phyloP scores from a whole-genome alignment of 2,329 filamentous ascomycete genomes.

The Dothideomycetes sp. region DNA sequence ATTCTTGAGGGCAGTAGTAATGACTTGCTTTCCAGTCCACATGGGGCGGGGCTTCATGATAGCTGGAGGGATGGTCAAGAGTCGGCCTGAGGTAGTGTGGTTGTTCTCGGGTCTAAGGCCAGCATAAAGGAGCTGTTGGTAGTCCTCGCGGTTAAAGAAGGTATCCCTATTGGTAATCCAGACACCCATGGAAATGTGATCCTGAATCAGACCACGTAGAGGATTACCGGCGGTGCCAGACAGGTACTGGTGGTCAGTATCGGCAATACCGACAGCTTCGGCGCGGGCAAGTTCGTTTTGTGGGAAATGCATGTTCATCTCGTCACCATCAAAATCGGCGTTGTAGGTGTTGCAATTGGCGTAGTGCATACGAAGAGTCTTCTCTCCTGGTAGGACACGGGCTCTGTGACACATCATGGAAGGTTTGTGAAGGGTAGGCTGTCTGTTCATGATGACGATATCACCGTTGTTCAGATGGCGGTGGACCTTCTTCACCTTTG shows the following conservation, averaged over 20 bases:
- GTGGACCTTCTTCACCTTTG: constrained; percentile 90
- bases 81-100: constrained; percentile 71
- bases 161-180: constrained; percentile 84
- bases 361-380: constrained; percentile 98
- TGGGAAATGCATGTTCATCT: constrained; percentile 99
- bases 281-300: constrained; percentile 91
- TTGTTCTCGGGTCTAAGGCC: constrained; percentile 82
- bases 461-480: constrained; percentile 93
- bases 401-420: constrained; percentile 98
- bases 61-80: constrained; percentile 70
- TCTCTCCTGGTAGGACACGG: constrained; percentile 82
- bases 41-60: constrained; percentile 68
- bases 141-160: constrained; percentile 78
- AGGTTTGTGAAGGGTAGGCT: constrained; percentile 94
- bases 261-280: constrained; percentile 84
- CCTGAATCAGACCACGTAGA: constrained; percentile 89
- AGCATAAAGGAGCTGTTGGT: constrained; percentile 87
- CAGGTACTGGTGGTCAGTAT: constrained; percentile 95
- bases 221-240: constrained; percentile 90
- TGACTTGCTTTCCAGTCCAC: constrained; percentile 95
- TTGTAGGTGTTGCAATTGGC: constrained; percentile 99
- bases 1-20: constrained; percentile 87
- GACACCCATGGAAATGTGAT: constrained; percentile 92
- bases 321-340: constrained; percentile 96
- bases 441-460: constrained; percentile 96